Conservation (phyloP, 2,329 filamentous ascomycete genomes). For the Diatrype stigma region DNA sequence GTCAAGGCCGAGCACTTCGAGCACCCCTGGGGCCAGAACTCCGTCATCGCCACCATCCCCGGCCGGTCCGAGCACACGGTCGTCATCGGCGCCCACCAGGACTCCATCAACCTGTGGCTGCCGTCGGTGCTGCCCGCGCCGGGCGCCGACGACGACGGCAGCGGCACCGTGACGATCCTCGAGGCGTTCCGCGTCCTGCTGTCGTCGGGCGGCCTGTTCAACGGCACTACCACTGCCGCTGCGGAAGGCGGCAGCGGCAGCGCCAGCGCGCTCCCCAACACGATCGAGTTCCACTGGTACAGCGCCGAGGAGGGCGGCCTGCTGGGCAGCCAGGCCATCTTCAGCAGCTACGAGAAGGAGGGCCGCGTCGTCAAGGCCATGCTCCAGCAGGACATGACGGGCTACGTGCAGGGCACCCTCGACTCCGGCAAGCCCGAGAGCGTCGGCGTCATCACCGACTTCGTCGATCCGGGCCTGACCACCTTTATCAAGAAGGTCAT, state of each 20-base stretch:
- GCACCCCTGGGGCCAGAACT: constrained; percentile 86
- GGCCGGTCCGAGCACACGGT: constrained; percentile 80
- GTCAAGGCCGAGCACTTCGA: constrained; percentile 70
- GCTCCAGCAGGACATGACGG: constrained; percentile 98
- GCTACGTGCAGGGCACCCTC: constrained; percentile 77
- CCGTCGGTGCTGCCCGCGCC: constrained; percentile 81
- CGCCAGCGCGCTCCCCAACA: constrained; percentile 78
- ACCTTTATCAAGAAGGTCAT: constrained; percentile 88
- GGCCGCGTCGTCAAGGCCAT: constrained; percentile 83
- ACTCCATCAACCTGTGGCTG: constrained; percentile 90
- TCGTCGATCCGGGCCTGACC: constrained; percentile 76
- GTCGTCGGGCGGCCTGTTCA: constrained; percentile 62
- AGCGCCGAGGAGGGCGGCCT: constrained; percentile 74
- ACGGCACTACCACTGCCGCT: too few relatives aligned
- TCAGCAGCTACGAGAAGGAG: constrained; percentile 70
- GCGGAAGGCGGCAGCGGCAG: too few relatives aligned
- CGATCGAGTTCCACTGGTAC: constrained; percentile 92
- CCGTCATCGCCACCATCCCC: constrained; percentile 86
- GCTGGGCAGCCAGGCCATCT: constrained; percentile 74
- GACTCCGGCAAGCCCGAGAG: constrained; percentile 79
- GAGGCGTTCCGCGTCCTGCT: constrained; percentile 83
- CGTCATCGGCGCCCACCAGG: constrained; percentile 88
- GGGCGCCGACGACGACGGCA: constrained; percentile 93
- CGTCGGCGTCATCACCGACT: constrained; percentile 91
- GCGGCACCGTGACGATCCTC: constrained; percentile 88